These are phyloP conservation scores for Sphenostylis stenocarpa DNA, from an alignment of 306 rosid genomes.

Conservation along the genomic window DNA sequence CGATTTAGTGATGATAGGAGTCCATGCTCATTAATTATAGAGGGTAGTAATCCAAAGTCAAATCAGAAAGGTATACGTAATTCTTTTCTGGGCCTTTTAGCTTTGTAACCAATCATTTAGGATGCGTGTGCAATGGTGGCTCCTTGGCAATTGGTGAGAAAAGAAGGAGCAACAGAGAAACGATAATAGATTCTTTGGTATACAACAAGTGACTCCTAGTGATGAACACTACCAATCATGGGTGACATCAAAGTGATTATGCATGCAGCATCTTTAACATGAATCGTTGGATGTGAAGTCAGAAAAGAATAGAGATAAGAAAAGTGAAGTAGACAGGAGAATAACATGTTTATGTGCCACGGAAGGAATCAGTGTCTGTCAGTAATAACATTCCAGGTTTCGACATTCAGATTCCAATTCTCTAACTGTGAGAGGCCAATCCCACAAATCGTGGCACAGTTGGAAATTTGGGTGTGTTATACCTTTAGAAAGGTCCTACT, in stretches of 20 bases:
- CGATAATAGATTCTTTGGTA: not conserved
- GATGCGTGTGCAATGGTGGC: not conserved
- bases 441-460: not conserved
- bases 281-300: conserved; percentile 7
- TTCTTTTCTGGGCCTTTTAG: not conserved
- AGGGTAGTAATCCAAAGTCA: not conserved
- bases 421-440: not conserved
- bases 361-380: not conserved
- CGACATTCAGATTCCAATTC: conserved; percentile 3
- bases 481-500: not conserved
- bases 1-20: not conserved
- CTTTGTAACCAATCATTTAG: conserved; percentile 4
- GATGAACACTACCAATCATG: not conserved
- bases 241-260: conserved; percentile 18
- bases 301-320: not conserved
- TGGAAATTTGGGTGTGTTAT: not conserved
- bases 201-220: not conserved
- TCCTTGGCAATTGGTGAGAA: not conserved
- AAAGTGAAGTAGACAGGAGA: conserved; percentile 1
- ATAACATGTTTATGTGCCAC: not conserved
- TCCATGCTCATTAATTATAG: not conserved
- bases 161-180: not conserved
- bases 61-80: not conserved
- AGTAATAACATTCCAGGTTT: not conserved
- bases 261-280: conserved; percentile 26